Base-by-base conservation (phyloP, 306 rosid genomes). In the Luffa acutangula region DNA sequence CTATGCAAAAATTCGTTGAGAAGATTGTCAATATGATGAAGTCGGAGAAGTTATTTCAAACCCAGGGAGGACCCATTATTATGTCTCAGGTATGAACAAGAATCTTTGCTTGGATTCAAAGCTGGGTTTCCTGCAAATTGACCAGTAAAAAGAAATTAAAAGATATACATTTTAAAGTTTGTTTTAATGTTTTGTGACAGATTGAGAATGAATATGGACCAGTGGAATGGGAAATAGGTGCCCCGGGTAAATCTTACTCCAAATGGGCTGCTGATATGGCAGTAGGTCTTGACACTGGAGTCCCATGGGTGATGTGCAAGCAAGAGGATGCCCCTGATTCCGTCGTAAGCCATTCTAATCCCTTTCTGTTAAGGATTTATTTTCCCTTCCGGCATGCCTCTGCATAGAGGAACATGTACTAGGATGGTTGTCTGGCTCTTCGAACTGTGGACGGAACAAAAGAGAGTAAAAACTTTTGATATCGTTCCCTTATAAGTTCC, bases 231-330 rank as follows among this genome's bases (percentile, higher is more conserved):
- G 90, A 86, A 88, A 91, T 91, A 76, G 97, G 97, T 56, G 88
- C 89, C 7, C 91, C 97, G 9, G 99, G 97, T 15, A 90, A 89
- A 87, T 87, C 96, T 83, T 95, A 92, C 59, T 79, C 97, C 0
- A 82, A 87, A 85, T 95, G 99, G 99, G 89, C 89, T 69, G 92
- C 97, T 81, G 82, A 89, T 87, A 95, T 95, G 99, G 99, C 97
- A 39, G 91, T 91, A 9, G 91, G 85, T 49, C 94, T 95, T 20
- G 37, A 81, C 59, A 95, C 99, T 9, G 99, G 97, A 0, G 99
- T 90, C 4, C 99, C 99, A 2, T 95, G 99, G 99, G 81, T 95
- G 73, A 95, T 95, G 99, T 95, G 99, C 90, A 95, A 95, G 90
- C 99, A 95, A 88, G 87, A 91, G 52, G 99, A 95, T 80, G 96